Conservation (phyloP, 2,329 filamentous ascomycete species). For the Apiospora saccharicola region DNA sequence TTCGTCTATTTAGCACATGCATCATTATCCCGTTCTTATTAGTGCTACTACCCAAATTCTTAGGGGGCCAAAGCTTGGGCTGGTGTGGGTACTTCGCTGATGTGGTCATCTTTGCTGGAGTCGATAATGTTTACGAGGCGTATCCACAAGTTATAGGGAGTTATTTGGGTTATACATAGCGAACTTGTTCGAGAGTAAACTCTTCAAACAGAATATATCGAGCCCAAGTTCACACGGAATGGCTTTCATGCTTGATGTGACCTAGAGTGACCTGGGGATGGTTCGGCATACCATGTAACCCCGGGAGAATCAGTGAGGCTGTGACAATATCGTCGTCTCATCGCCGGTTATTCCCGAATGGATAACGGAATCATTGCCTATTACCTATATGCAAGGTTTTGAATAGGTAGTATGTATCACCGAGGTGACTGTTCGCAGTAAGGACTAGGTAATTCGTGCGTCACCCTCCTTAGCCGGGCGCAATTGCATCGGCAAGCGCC, state of each 20-base stretch:
- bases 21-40: not conserved
- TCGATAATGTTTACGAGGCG: not conserved
- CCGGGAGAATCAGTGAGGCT: not conserved
- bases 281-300: not conserved
- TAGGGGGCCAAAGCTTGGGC: not conserved
- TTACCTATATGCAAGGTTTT: not conserved
- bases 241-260: not conserved
- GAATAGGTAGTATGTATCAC: not conserved
- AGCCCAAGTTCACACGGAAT: accelerated
- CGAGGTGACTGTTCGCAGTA: not conserved
- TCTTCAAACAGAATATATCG: not conserved
- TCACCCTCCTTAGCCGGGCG: not conserved
- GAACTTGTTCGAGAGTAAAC: not conserved
- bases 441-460: not conserved
- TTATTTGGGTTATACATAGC: not conserved
- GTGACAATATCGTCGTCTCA: not conserved
- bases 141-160: not conserved
- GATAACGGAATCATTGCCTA: not conserved
- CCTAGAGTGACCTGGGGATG: not conserved
- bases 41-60: not conserved
- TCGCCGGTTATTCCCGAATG: not conserved
- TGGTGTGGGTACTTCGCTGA: not conserved
- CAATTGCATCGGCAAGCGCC: not conserved
- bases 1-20: not conserved
- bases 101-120: not conserved